phyloP scores from a whole-genome alignment of 139 green algal species.

The Coccomyxa sp. region DNA sequence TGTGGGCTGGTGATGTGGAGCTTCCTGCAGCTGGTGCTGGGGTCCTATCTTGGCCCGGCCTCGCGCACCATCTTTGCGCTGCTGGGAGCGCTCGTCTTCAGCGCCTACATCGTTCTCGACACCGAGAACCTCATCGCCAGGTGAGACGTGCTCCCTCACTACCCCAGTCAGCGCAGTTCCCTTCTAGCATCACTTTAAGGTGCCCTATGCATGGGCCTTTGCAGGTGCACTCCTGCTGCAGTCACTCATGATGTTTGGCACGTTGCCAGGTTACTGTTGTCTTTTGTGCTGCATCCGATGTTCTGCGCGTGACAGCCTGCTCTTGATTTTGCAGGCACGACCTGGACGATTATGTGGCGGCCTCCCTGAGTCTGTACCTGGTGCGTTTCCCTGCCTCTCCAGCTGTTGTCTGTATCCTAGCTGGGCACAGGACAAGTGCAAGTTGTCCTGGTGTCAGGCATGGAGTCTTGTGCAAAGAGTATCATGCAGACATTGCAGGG shows the following conservation, averaged over 20 bases:
- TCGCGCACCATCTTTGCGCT: constrained; percentile 50
- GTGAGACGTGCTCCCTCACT: neutral
- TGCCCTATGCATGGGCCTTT: too few relatives aligned
- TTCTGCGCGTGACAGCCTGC: too few relatives aligned
- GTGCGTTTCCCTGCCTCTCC: neutral
- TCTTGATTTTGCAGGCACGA: constrained; percentile 14
- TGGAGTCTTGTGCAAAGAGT: too few relatives aligned
- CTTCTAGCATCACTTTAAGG: too few relatives aligned
- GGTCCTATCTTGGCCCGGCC: constrained; percentile 16
- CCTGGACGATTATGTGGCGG: constrained; percentile 73
- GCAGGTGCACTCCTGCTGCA: neutral
- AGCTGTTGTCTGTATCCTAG: neutral
- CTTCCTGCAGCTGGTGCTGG: constrained; percentile 44
- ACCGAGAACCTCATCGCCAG: constrained; percentile 38
- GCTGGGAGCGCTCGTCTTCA: constrained; percentile 63
- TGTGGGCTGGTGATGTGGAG: constrained; percentile 37
- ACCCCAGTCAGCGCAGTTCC: too few relatives aligned
- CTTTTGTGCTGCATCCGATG: neutral
- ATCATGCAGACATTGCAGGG: neutral
- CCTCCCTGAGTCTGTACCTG: constrained; percentile 60
- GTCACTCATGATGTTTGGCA: neutral
- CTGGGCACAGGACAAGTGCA: neutral
- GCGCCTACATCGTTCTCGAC: constrained; percentile 54
- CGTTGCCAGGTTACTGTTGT: neutral
- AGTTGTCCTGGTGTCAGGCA: too few relatives aligned